Percentiles rank a stretch among this genome's conserved stretches.
Evolutionary conservation across 2,329 filamentous ascomycete genomes (phyloP).

Genomic region (Torrubiella hemipterigena): DNA sequence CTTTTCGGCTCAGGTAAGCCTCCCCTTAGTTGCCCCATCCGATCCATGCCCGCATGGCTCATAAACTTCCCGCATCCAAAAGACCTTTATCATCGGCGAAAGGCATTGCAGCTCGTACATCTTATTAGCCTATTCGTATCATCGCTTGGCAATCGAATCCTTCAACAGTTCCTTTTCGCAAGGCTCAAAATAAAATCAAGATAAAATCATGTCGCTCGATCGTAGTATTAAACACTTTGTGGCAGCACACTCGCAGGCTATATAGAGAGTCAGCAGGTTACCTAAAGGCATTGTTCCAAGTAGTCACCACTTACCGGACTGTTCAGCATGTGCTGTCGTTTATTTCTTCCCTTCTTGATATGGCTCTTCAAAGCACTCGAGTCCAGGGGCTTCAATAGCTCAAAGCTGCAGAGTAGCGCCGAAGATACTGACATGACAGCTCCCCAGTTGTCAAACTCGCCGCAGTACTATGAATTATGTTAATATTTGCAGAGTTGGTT

Average conservation of each 20-base stretch:
- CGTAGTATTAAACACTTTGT: conserved; percentile 43
- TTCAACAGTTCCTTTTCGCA: no score
- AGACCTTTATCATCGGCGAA: no score
- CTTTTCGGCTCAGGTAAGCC: no score
- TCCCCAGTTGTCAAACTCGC: conserved; percentile 98
- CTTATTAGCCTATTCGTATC: no score
- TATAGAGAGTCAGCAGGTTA: no score
- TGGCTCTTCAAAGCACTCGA: conserved; percentile 94
- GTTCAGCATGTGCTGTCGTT: conserved; percentile 89
- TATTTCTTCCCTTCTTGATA: conserved; percentile 95
- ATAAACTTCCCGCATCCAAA: no score
- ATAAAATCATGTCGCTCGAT: no score
- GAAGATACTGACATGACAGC: conserved; percentile 96
- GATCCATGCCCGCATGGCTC: no score
- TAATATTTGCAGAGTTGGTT: conserved; percentile 8
- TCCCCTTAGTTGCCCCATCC: no score
- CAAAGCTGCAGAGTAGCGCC: conserved; percentile 92
- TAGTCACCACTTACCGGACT: conserved; percentile 63
- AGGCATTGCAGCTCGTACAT: no score
- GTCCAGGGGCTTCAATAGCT: conserved; percentile 90
- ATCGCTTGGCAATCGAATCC: no score
- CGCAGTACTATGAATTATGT: conserved; percentile 63
- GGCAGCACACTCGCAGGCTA: conserved; percentile 44
- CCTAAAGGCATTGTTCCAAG: conserved; percentile 6
- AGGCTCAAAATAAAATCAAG: no score